Base-by-base conservation (phyloP, 768 basidiomycete genomes). In the Termitomyces sp. region DNA sequence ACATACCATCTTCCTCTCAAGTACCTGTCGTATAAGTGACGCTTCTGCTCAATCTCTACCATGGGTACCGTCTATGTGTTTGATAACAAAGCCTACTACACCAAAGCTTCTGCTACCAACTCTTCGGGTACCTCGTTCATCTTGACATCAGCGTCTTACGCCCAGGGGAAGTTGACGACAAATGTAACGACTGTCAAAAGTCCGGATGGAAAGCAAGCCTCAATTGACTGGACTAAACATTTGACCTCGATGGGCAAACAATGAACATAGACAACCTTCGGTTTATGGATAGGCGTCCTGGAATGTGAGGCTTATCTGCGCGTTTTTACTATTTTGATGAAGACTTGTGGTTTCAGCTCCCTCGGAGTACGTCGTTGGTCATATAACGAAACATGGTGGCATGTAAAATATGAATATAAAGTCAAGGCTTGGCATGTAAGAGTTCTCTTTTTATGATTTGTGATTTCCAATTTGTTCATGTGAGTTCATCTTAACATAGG, bases 371-470 rank as follows among this genome's bases (percentile, higher is more conserved):
- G 27, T 15, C 58, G 58, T 15, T 62, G 61, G 58, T 36, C 48
- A 13, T 54, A 62, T 22, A 31, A 47, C 12, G 27, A 41, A 6
- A 39, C 5, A 12, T 45, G 30, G 9, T 62, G 61, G 58, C 58
- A 58, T 16, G 18, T 62, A 16, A 54, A 54, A 4, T 59, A 51
- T 24, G 55, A 57, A 24, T 54, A 57, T 31, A n/a, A 47, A 11
- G 34, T n/a, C 9, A 59, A 57, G 22, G 45, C 55, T 30, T 63
- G 55, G 52, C 47, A 57, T 33, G 55, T 57, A 30, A 11, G 37
- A 1, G 6, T 20, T 20, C 41, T 20, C 6, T n/a, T 20, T 18
- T 22, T 4, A 2, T n/a, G 27, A 20, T 33, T 12, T 11, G 3
- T 22, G 16, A 20, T 42, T 18, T 24, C 3, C 42, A 37, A 4